Conservation (phyloP, 2,329 filamentous ascomycete species). For the Ceratocystis albifundus region DNA sequence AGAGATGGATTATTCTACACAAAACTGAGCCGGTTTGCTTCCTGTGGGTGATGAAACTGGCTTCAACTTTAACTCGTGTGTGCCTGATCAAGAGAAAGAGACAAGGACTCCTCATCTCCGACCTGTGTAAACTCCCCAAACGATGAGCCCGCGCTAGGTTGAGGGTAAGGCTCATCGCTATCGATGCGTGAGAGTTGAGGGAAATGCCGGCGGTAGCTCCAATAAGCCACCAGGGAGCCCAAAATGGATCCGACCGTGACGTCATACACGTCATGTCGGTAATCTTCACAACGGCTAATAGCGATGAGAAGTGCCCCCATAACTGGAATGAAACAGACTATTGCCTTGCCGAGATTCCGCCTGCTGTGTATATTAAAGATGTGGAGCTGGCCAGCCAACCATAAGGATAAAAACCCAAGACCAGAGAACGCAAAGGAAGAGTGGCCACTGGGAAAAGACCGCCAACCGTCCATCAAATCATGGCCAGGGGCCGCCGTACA, state of each 20-base stretch:
- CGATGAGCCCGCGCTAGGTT: constrained; percentile 32
- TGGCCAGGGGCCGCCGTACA: constrained; percentile 62
- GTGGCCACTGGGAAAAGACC: constrained; percentile 72
- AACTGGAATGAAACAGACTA: constrained; percentile 48
- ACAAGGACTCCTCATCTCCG: constrained; percentile 43
- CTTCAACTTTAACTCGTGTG: constrained; percentile 33
- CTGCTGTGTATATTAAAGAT: constrained; percentile 39
- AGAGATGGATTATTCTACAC: neutral
- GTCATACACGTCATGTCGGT: constrained; percentile 60
- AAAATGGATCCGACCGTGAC: constrained; percentile 51
- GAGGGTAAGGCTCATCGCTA: constrained; percentile 48
- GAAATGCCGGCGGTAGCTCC: constrained; percentile 56
- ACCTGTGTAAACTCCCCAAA: constrained; percentile 34
- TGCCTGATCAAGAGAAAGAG: constrained; percentile 25
- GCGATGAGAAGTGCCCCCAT: constrained; percentile 56
- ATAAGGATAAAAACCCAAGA: constrained; percentile 61
- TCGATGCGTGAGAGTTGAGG: constrained; percentile 41
- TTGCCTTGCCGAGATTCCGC: constrained; percentile 43
- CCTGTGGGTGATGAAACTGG: constrained; percentile 23
- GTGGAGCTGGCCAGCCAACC: constrained; percentile 55
- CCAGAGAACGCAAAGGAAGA: constrained; percentile 69
- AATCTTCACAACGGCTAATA: constrained; percentile 57
- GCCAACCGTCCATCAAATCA: constrained; percentile 68
- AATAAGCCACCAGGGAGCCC: constrained; percentile 50
- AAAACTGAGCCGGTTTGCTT: neutral